Evolutionary conservation across 2,329 filamentous ascomycete genomes (phyloP), one percentile per base, ranked within the genome.

Genomic region (Ilyonectria sp.): DNA sequence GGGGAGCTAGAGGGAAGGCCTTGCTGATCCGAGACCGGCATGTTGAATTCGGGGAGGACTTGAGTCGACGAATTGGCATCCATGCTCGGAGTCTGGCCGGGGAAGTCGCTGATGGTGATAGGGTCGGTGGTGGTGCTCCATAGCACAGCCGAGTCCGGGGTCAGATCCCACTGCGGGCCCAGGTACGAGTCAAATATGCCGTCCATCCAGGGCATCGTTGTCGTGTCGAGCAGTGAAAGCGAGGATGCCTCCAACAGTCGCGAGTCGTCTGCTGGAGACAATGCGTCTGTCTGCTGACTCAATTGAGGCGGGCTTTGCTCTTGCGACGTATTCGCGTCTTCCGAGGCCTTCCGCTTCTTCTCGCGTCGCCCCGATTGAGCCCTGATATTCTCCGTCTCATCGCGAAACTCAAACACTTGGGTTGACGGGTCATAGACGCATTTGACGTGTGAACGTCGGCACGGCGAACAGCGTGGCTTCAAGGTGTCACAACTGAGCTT

Each of bases 391-490:
- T 50, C 47, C 17, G 47, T 50, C 47, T 50, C 47, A 50, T 50
- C 47, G n/a, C 47, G 23, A 50, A 50, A 50, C 47, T 50, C 47
- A 17, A 50, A 50, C 47, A 50, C 23, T 23, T 13, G 47, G 23
- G 21, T 23, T 50, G 47, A 29, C 47, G 47, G 17, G 8, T 50
- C 47, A 13, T 50, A 50, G 21, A 50, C 21, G 9, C 47, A 50
- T 50, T 50, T 50, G 21, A 50, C 47, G 47, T 50, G 47, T 23
- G 47, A 50, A 11, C 29, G 21, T 50, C 47, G 47, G 21, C 47
- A 40, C 10, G 37, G 37, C 5, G 37, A 40, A 10, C 37, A 40
- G 37, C 37, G 37, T 17, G 37, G 37, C 37, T 40, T 40, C 11
- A 40, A 6, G 4, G 13, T 17, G 11, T 40, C 37, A 17, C 37